Evolutionary conservation across 768 basidiomycete genomes (phyloP).

Genomic region (Neoboletus brunneissimus): DNA sequence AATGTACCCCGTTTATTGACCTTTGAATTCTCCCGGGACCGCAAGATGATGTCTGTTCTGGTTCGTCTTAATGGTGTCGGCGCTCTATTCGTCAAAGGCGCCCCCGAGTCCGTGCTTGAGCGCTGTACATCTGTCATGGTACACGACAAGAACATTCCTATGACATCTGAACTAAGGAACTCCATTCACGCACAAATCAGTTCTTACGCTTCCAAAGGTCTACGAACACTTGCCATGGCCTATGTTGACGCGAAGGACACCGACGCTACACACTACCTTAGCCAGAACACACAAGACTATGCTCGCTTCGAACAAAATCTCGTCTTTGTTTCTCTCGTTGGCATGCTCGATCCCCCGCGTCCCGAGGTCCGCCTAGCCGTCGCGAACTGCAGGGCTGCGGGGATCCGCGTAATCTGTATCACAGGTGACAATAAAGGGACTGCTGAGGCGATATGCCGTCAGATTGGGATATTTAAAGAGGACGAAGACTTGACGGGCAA

Average conservation of each 20-base stretch:
- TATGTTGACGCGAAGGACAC: conserved; percentile 76
- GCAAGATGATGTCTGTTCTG: conserved; percentile 99
- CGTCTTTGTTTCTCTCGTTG: conserved; percentile 92
- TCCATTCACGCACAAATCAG: conserved; percentile 63
- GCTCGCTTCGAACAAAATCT: conserved; percentile 87
- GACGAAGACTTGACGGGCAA: conserved; percentile 90
- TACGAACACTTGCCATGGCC: conserved; percentile 90
- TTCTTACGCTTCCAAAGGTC: conserved; percentile 74
- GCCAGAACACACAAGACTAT: conserved; percentile 78
- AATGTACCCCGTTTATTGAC: conserved; percentile 80
- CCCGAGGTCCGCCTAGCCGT: conserved; percentile 88
- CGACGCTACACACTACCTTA: conserved; percentile 78
- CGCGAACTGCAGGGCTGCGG: conserved; percentile 86
- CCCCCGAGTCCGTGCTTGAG: conserved; percentile 92
- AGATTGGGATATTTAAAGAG: conserved; percentile 89
- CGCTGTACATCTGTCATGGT: conserved; percentile 76
- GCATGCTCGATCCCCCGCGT: conserved; percentile 97
- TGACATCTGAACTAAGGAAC: conserved; percentile 60
- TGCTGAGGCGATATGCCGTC: conserved; percentile 94
- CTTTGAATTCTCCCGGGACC: conserved; percentile 96
- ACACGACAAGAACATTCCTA: conserved; percentile 57
- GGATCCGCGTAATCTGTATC: conserved; percentile 95
- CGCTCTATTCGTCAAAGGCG: conserved; percentile 92
- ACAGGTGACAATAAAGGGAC: conserved; percentile 98
- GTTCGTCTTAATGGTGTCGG: conserved; percentile 65